A percentile compares a stretch with the other conserved stretches of the same genome.
Conservation (phyloP, 495 filamentous ascomycete genomes). For the Recurvomyces mirabilis region DNA sequence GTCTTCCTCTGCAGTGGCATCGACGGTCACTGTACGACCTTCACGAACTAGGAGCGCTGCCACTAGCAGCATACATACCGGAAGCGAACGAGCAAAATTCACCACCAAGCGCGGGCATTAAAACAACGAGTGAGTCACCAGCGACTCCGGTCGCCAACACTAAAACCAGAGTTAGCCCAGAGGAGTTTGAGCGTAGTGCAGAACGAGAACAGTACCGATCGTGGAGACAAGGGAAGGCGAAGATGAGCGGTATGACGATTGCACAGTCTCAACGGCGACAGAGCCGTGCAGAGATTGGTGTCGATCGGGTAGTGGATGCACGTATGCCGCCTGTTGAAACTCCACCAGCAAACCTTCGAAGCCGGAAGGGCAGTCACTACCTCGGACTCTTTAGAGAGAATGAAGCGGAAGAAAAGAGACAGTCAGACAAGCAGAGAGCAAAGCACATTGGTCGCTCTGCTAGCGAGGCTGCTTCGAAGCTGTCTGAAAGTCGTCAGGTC, state of each 20-base stretch:
- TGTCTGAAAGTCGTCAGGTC: conserved; percentile 19
- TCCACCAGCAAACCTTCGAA: conserved; percentile 56
- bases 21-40: conserved; percentile 18
- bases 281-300: conserved; percentile 32
- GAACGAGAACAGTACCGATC: conserved; percentile 28
- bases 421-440: conserved; percentile 9
- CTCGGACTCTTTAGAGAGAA: conserved; percentile 89
- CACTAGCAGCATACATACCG: conserved; percentile 4
- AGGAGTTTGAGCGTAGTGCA: conserved; percentile 6
- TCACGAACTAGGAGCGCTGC: conserved; percentile 4
- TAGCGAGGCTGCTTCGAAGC: neutral
- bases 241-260: conserved; percentile 18
- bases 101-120: neutral
- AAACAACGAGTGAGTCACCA: neutral
- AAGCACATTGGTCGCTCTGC: neutral
- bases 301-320: conserved; percentile 78
- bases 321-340: conserved; percentile 63
- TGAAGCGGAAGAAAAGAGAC: conserved; percentile 38
- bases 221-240: conserved; percentile 32
- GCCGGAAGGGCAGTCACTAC: conserved; percentile 88
- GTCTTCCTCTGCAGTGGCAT: conserved; percentile 14
- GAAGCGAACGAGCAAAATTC: neutral
- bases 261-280: conserved; percentile 14
- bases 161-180: neutral
- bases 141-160: neutral